A percentile compares a stretch with the other conserved stretches of the same genome.
phyloP scores from a whole-genome alignment of 768 basidiomycete species.

The Cyclocybe cylindracea region DNA sequence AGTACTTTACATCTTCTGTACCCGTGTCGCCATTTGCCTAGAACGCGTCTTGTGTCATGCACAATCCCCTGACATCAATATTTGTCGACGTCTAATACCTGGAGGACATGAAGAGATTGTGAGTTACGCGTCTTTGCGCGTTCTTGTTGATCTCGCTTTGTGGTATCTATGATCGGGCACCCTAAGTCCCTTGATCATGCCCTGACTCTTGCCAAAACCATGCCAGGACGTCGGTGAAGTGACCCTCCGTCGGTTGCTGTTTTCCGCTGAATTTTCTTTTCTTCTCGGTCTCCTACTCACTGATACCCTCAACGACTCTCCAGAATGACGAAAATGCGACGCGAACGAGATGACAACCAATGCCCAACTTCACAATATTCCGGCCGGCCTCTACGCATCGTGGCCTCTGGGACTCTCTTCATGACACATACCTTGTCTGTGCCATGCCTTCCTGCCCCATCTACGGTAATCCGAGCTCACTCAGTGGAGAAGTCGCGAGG shows the following conservation, averaged over 20 bases:
- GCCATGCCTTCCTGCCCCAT: slow-evolving; percentile 57
- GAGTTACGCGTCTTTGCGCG: too few relatives aligned
- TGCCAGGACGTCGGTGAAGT: background rate
- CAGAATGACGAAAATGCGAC: slow-evolving; percentile 49
- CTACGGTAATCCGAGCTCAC: slow-evolving; percentile 66
- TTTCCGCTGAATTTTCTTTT: slow-evolving; percentile 2
- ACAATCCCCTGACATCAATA: too few relatives aligned
- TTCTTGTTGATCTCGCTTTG: too few relatives aligned
- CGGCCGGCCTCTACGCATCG: slow-evolving; percentile 60
- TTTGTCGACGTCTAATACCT: too few relatives aligned
- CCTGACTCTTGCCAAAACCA: too few relatives aligned
- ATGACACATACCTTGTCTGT: slow-evolving; percentile 71
- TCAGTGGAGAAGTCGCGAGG: slow-evolving; percentile 68
- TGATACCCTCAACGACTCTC: slow-evolving; percentile 16
- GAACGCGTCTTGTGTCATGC: too few relatives aligned
- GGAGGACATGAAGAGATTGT: too few relatives aligned
- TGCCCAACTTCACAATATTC: slow-evolving; percentile 22
- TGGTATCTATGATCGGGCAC: too few relatives aligned
- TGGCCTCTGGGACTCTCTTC: slow-evolving; percentile 82
- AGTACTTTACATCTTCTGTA: too few relatives aligned
- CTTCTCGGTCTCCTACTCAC: slow-evolving; percentile 13
- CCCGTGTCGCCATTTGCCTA: too few relatives aligned
- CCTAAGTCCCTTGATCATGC: too few relatives aligned
- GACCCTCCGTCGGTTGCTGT: background rate
- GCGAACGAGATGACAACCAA: slow-evolving; percentile 37